These are phyloP conservation scores for Daphne laureola DNA, from an alignment of 441 rosid genomes.

Conservation along the genomic window DNA sequence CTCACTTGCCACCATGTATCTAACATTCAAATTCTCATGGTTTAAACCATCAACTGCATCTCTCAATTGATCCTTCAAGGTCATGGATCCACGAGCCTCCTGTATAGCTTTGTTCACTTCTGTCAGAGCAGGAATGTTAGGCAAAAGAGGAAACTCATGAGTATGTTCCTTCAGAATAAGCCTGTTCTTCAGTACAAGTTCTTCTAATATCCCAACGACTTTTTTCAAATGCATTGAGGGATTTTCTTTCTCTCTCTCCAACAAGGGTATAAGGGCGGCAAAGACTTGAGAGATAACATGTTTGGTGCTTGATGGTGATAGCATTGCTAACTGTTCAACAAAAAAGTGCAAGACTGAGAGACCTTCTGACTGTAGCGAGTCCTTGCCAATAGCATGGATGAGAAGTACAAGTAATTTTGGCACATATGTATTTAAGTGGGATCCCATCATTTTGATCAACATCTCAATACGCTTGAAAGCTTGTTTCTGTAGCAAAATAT, in stretches of 20 bases:
- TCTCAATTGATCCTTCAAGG: constrained; percentile 83
- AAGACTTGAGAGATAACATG: constrained; percentile 92
- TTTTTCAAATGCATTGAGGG: constrained; percentile 45
- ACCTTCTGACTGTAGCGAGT: constrained; percentile 86
- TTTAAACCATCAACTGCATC: constrained; percentile 78
- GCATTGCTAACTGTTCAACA: constrained; percentile 63
- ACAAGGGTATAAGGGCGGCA: constrained; percentile 93
- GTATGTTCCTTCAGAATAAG: constrained; percentile 81
- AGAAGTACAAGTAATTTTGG: constrained; percentile 98
- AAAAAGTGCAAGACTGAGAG: constrained; percentile 86
- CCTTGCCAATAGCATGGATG: constrained; percentile 90
- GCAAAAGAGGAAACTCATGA: constrained; percentile 89
- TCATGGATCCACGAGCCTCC: constrained; percentile 91
- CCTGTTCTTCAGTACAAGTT: constrained; percentile 82
- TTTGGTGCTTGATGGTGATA: constrained; percentile 84
- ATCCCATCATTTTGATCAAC: constrained; percentile 95
- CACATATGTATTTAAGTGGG: constrained; percentile 78
- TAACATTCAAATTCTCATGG: constrained; percentile 95
- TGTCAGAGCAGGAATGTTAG: constrained; percentile 64
- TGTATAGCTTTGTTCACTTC: constrained; percentile 92
- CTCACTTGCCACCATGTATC: constrained; percentile 97
- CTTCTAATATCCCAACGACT: constrained; percentile 87
- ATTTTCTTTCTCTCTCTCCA: constrained; percentile 74
- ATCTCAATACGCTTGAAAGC: constrained; percentile 90
- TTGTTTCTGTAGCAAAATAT: constrained; percentile 72